phyloP scores from a whole-genome alignment of 2,329 filamentous ascomycete species.

The Phaeosphaeriaceae sp. region DNA sequence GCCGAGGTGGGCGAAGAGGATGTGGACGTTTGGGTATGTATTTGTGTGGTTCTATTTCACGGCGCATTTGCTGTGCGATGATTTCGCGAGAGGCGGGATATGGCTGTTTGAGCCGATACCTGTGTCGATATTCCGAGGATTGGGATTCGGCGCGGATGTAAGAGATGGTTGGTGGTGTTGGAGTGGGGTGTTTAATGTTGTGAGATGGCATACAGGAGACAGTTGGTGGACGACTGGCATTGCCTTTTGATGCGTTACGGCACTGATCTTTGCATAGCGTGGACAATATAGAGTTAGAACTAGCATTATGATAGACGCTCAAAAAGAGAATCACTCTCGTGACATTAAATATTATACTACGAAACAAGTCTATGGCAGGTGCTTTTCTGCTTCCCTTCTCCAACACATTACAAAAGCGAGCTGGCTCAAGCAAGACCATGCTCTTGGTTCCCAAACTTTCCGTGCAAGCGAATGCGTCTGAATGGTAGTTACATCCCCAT shows the following conservation, averaged over 20 bases:
- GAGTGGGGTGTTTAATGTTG: conserved; percentile 59
- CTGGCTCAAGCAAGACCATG: background rate
- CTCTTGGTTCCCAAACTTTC: conserved; percentile 9
- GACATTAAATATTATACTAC: conserved; percentile 12
- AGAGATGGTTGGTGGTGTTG: conserved; percentile 74
- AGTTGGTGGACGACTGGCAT: conserved; percentile 70
- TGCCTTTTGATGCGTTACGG: conserved; percentile 41
- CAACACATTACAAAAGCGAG: conserved; percentile 9
- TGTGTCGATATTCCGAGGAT: conserved; percentile 69
- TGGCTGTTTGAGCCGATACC: conserved; percentile 88
- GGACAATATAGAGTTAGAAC: background rate
- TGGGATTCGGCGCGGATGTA: conserved; percentile 66
- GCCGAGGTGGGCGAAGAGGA: conserved; percentile 57
- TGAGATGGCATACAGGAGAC: conserved; percentile 66
- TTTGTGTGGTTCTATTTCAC: conserved; percentile 73
- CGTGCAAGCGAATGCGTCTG: conserved; percentile 12
- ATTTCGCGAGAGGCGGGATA: conserved; percentile 74
- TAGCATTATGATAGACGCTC: background rate
- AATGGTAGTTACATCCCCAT: conserved; percentile 11
- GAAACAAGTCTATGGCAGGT: background rate
- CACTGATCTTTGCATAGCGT: background rate
- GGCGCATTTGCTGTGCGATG: conserved; percentile 71
- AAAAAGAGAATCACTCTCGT: conserved; percentile 4
- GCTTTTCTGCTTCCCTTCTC: background rate
- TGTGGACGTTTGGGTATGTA: conserved; percentile 68